Percentiles rank a stretch among this genome's conserved stretches.
Evolutionary conservation across 306 rosid species (phyloP).

Genomic region (Hippophae tibetana): DNA sequence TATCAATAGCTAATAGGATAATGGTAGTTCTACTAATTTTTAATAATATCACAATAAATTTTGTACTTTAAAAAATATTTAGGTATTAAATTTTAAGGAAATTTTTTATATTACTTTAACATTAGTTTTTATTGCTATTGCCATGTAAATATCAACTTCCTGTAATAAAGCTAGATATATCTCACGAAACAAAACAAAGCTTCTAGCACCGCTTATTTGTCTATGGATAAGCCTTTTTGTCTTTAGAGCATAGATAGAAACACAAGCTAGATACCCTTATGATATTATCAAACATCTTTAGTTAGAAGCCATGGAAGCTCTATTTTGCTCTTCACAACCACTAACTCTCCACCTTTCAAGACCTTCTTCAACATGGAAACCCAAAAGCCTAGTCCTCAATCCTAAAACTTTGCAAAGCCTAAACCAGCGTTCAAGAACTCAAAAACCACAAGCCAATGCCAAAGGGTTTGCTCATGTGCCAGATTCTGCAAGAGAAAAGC

Average conservation of each 20-base stretch:
- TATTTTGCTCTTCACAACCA: slow-evolving; percentile 30
- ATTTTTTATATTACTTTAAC: too few relatives aligned
- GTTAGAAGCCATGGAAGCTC: slow-evolving; percentile 46
- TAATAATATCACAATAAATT: too few relatives aligned
- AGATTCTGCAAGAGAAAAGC: background rate
- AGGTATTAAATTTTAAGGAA: too few relatives aligned
- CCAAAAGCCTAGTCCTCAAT: slow-evolving; percentile 23
- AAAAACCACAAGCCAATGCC: slow-evolving; percentile 31
- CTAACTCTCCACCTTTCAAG: slow-evolving; percentile 30
- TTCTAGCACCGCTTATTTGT: slow-evolving; percentile 27
- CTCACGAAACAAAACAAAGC: background rate
- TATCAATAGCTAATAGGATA: too few relatives aligned
- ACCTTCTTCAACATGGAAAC: slow-evolving; percentile 32
- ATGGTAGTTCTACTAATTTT: too few relatives aligned
- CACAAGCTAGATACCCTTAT: background rate
- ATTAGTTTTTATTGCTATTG: too few relatives aligned
- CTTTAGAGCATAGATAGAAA: slow-evolving; percentile 15
- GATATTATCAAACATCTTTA: background rate
- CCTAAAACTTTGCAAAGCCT: slow-evolving; percentile 15
- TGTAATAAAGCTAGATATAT: slow-evolving; percentile 12
- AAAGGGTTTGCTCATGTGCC: slow-evolving; percentile 50
- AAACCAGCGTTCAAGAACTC: slow-evolving; percentile 13
- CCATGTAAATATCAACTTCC: too few relatives aligned
- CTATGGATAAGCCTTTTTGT: slow-evolving; percentile 45
- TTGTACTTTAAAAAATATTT: too few relatives aligned